Conservation (phyloP, 2,329 filamentous ascomycete species). For the Nectriaceae sp. region DNA sequence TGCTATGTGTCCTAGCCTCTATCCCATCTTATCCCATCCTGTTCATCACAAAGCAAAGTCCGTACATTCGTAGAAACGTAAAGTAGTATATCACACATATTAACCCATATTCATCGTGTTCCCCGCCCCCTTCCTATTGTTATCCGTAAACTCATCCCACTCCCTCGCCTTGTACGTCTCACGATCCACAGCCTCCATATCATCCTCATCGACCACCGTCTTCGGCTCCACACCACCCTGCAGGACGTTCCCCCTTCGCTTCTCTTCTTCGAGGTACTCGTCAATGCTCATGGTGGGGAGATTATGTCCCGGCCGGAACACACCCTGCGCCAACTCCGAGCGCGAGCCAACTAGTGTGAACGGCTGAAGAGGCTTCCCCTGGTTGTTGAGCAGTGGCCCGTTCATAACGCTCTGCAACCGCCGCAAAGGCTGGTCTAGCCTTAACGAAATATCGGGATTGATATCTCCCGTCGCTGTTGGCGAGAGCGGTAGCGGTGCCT, state of each 20-base stretch:
- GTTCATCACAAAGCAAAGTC: too few species aligned
- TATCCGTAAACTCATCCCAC: slow-evolving; percentile 94
- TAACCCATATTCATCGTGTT: slow-evolving; percentile 81
- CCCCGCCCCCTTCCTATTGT: slow-evolving; percentile 80
- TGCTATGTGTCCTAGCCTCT: neutral
- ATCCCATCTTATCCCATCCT: neutral
- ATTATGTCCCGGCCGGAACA: slow-evolving; percentile 90
- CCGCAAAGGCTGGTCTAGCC: slow-evolving; percentile 67
- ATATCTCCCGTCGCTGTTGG: slow-evolving; percentile 48
- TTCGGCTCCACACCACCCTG: slow-evolving; percentile 82
- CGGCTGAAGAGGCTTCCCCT: slow-evolving; percentile 84
- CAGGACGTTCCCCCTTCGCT: slow-evolving; percentile 80
- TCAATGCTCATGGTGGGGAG: slow-evolving; percentile 97
- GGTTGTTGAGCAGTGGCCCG: slow-evolving; percentile 74
- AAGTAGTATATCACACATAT: too few species aligned
- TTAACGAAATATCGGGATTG: slow-evolving; percentile 57
- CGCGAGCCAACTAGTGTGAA: slow-evolving; percentile 84
- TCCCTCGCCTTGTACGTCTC: slow-evolving; percentile 91
- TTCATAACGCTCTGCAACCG: slow-evolving; percentile 51
- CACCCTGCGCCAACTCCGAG: slow-evolving; percentile 73
- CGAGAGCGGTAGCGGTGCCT: slow-evolving; percentile 62
- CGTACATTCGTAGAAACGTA: too few species aligned
- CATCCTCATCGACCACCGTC: slow-evolving; percentile 83
- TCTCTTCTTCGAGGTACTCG: slow-evolving; percentile 94
- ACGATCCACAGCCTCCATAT: slow-evolving; percentile 81